Conservation (phyloP, 2,329 filamentous ascomycete species). For the Neobulgaria alba region DNA sequence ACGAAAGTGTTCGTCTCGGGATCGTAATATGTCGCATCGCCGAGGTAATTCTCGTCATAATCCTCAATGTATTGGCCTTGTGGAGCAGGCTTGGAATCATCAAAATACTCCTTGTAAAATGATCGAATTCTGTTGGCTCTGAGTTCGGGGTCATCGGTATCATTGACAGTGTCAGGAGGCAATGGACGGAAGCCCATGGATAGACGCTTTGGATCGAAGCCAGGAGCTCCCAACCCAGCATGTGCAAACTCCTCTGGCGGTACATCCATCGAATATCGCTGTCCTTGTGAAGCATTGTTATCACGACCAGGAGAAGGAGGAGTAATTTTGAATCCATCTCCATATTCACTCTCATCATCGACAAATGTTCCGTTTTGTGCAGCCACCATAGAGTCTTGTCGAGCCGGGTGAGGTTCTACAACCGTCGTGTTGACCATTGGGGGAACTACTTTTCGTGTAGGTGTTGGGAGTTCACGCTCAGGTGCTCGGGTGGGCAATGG, state of each 20-base stretch:
- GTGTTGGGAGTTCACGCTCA: background rate
- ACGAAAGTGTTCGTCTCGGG: conserved; percentile 45
- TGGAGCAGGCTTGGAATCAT: conserved; percentile 55
- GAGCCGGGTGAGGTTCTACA: conserved; percentile 28
- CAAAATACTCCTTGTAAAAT: conserved; percentile 99
- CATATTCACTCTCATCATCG: conserved; percentile 45
- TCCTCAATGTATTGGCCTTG: conserved; percentile 60
- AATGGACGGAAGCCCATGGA: conserved; percentile 73
- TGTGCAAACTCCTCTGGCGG: conserved; percentile 30
- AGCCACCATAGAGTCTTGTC: conserved; percentile 28
- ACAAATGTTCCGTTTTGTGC: conserved; percentile 24
- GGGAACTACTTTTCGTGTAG: conserved; percentile 13
- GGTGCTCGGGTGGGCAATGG: conserved; percentile 2
- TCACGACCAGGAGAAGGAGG: conserved; percentile 35
- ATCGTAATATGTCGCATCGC: conserved; percentile 41
- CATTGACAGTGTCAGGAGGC: conserved; percentile 71
- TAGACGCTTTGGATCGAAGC: conserved; percentile 47
- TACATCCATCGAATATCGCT: conserved; percentile 30
- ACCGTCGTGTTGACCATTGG: conserved; percentile 26
- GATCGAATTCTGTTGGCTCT: conserved; percentile 94
- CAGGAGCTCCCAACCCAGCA: conserved; percentile 44
- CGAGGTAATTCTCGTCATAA: conserved; percentile 61
- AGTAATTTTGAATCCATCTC: conserved; percentile 40
- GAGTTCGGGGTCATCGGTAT: conserved; percentile 83
- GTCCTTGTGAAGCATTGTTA: conserved; percentile 15